Evolutionary conservation across 2,329 filamentous ascomycete species (phyloP).

Genomic region (Colletotrichum noveboracense): DNA sequence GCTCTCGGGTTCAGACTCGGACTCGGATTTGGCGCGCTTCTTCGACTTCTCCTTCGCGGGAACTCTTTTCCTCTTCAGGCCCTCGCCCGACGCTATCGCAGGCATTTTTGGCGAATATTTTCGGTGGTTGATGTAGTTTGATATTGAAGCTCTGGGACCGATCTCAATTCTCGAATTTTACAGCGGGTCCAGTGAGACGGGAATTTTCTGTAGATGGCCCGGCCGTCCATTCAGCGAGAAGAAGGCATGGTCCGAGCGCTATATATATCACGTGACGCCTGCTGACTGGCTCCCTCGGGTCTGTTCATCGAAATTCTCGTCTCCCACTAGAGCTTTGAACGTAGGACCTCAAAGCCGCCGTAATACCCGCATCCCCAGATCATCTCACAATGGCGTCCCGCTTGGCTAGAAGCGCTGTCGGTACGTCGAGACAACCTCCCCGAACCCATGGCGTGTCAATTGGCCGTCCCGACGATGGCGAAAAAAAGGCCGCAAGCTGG

Average conservation of each 20-base stretch:
- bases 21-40: conserved; percentile 57
- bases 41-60: conserved; percentile 45
- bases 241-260: not conserved
- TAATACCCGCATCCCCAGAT: conserved; percentile 58
- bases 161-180: conserved; percentile 3
- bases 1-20: conserved; percentile 26
- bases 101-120: conserved; percentile 29
- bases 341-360: conserved; percentile 46
- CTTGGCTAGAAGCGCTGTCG: conserved; percentile 92
- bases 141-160: conserved; percentile 3
- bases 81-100: conserved; percentile 28
- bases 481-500: not conserved
- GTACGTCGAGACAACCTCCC: conserved; percentile 62
- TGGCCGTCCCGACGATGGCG: conserved; percentile 28
- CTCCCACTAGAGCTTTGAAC: conserved; percentile 45
- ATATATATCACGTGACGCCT: conserved; percentile 38
- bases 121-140: not conserved
- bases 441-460: conserved; percentile 36
- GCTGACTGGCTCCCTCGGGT: conserved; percentile 40
- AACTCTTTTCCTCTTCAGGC: conserved; percentile 59
- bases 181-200: conserved; percentile 9
- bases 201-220: conserved; percentile 2
- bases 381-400: conserved; percentile 93
- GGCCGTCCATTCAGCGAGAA: not conserved
- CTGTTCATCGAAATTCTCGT: conserved; percentile 47